Evolutionary conservation across 2,329 filamentous ascomycete species (phyloP).

Genomic region (Rasamsonia emersonii): DNA sequence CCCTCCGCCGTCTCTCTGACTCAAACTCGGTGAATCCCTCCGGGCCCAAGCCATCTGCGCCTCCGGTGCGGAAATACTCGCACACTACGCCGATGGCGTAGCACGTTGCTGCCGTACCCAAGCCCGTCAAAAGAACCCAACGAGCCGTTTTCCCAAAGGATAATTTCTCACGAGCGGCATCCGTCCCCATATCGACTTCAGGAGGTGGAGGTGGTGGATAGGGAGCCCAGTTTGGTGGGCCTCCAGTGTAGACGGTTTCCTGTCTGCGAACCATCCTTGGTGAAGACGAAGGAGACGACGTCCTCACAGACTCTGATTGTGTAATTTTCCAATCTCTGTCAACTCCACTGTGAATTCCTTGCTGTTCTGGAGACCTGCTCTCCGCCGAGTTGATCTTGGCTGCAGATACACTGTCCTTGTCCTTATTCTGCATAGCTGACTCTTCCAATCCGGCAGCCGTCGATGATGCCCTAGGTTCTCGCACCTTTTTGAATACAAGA

Average conservation of each 20-base stretch:
- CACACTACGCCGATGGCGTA: constrained; percentile 33
- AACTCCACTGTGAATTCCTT: constrained; percentile 1
- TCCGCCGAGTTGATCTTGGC: neutral
- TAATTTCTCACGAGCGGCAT: constrained; percentile 7
- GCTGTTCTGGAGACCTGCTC: neutral
- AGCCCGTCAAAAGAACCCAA: constrained; percentile 27
- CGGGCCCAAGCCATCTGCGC: constrained; percentile 27
- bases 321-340: too few species aligned
- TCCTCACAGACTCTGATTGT: too few species aligned
- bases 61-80: constrained; percentile 36
- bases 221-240: constrained; percentile 19
- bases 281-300: constrained; percentile 1
- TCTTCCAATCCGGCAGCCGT: too few species aligned
- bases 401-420: neutral
- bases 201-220: constrained; percentile 9
- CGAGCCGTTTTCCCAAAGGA: constrained; percentile 16
- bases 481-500: constrained; percentile 28
- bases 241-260: constrained; percentile 12
- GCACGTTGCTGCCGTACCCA: constrained; percentile 27
- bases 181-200: neutral
- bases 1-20: constrained; percentile 22
- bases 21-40: constrained; percentile 32
- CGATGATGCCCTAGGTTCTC: constrained; percentile 1
- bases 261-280: constrained; percentile 16
- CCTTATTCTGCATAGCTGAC: too few species aligned